These are phyloP conservation scores for Oryza brachyantha DNA, from an alignment of 176 grass and related monocot genomes.

Conservation along the genomic window DNA sequence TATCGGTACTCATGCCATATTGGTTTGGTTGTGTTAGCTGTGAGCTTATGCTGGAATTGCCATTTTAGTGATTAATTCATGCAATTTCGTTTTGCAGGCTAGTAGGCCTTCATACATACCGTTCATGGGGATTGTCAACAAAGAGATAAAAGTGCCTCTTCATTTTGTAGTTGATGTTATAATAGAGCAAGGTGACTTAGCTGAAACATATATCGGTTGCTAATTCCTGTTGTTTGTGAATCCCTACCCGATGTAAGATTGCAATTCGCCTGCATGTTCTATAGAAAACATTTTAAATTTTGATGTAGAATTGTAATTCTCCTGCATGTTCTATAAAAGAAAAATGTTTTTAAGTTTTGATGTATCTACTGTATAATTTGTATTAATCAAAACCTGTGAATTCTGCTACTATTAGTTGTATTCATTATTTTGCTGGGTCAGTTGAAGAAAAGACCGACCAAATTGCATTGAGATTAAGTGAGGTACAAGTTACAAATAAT, in stretches of 20 bases:
- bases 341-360: too few relatives aligned
- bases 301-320: too few relatives aligned
- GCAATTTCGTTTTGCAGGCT: conserved; percentile 18
- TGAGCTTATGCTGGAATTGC: neutral
- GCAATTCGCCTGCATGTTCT: neutral
- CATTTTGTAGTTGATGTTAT: conserved; percentile 65
- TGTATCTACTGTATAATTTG: too few relatives aligned
- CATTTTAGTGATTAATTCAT: neutral
- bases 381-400: neutral
- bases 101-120: conserved; percentile 54
- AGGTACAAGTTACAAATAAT: too few relatives aligned
- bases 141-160: conserved; percentile 57
- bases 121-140: conserved; percentile 45
- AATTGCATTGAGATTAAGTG: too few relatives aligned
- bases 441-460: too few relatives aligned
- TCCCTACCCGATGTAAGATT: neutral
- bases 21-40: neutral
- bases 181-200: conserved; percentile 49
- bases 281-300: too few relatives aligned
- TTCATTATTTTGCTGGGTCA: too few relatives aligned
- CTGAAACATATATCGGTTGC: neutral
- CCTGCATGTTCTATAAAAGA: too few relatives aligned
- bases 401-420: neutral
- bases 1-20: conserved; percentile 5
- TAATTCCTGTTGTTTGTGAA: too few relatives aligned